Evolutionary conservation across 345 rosid genomes (phyloP).

Genomic region (Balakata baccata): DNA sequence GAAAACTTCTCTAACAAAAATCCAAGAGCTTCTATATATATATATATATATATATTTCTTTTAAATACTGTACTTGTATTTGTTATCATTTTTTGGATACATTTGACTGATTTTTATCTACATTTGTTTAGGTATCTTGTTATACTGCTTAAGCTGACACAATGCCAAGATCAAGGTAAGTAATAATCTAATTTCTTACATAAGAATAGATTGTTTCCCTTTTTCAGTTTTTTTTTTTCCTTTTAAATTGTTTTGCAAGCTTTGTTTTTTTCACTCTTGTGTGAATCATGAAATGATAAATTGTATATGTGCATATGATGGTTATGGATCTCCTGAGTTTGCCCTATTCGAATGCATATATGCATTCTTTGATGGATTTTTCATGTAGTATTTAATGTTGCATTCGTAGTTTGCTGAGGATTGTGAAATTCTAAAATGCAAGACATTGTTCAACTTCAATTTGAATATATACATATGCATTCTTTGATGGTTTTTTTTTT

Average conservation of each 20-base stretch:
- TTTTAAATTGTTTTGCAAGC: not conserved
- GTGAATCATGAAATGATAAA: too few relatives aligned
- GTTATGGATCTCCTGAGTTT: not conserved
- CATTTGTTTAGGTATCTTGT: not conserved
- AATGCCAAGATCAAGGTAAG: slow-evolving; percentile 84
- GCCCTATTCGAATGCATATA: not conserved
- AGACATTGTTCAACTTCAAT: too few relatives aligned
- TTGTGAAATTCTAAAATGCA: too few relatives aligned
- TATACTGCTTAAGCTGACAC: slow-evolving; percentile 9
- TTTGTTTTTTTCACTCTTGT: too few relatives aligned
- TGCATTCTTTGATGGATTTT: not conserved
- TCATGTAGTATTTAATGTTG: not conserved
- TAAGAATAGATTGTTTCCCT: not conserved
- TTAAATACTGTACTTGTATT: not conserved
- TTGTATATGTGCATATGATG: too few relatives aligned
- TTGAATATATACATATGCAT: too few relatives aligned
- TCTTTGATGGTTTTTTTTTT: too few relatives aligned
- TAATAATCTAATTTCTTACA: slow-evolving; percentile 2
- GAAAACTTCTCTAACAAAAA: too few relatives aligned
- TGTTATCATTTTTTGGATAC: not conserved
- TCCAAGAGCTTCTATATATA: too few relatives aligned
- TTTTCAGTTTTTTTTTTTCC: not conserved
- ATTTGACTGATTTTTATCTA: not conserved
- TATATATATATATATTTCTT: not conserved
- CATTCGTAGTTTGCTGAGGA: not conserved